phyloP scores from a whole-genome alignment of 345 rosid genomes.

The Murraya paniculata region DNA sequence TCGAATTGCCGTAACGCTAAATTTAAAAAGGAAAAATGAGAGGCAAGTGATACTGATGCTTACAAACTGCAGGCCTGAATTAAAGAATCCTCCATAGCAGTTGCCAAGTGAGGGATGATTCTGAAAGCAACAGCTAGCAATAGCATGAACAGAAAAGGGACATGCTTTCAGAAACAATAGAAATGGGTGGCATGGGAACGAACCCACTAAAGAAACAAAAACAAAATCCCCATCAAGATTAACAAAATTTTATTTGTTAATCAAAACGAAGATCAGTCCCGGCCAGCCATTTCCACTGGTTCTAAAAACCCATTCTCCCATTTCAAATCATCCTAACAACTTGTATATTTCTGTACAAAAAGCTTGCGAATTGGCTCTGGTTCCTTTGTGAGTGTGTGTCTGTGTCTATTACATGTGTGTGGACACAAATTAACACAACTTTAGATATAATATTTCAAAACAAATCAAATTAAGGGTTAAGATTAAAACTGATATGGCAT shows the following conservation, averaged over 20 bases:
- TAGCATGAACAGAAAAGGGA: slow-evolving; percentile 15
- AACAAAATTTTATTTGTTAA: neutral
- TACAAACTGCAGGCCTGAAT: neutral
- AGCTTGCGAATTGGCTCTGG: neutral
- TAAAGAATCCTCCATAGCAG: neutral
- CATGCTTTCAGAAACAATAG: slow-evolving; percentile 14
- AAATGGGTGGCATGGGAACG: slow-evolving; percentile 26
- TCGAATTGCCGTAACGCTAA: no score
- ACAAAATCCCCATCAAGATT: neutral
- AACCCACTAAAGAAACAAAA: neutral
- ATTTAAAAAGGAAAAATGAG: no score
- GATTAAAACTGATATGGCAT: no score
- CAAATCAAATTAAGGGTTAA: no score
- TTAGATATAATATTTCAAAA: no score
- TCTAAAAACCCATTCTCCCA: slow-evolving; percentile 15
- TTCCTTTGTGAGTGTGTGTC: neutral
- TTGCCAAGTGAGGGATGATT: neutral
- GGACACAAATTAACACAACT: no score
- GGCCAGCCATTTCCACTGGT: slow-evolving; percentile 16
- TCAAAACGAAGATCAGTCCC: slow-evolving; percentile 4
- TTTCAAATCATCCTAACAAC: slow-evolving; percentile 5
- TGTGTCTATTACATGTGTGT: no score
- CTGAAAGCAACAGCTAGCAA: neutral
- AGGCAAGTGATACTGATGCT: neutral
- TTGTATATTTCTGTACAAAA: neutral